Base-by-base conservation (phyloP, 2,329 filamentous ascomycete species). In the Colletotrichum destructivum region DNA sequence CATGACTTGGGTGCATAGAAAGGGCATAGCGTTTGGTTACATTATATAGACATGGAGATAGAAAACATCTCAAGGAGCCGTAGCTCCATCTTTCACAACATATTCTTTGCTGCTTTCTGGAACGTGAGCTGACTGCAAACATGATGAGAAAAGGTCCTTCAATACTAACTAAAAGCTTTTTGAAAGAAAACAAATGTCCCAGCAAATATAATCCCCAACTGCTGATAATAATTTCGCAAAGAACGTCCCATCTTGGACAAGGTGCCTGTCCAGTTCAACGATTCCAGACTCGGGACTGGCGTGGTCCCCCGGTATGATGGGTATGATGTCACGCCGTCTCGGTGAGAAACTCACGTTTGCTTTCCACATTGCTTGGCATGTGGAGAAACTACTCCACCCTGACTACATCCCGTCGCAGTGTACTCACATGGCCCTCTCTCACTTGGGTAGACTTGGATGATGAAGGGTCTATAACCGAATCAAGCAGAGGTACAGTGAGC, bases 1-100 rank as follows among this genome's bases (percentile, higher is more conserved):
- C 60, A 69, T 69, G 65, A 64, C 46, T 60, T 72, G 65, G 46
- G 31, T 64, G 46, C 42, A 69, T 69, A 63, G 18, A 69, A 49
- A 69, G 40, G 44, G 59, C 54, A 64, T 69, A 72, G 69, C 69
- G 69, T 59, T 69, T 60, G 69, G 26, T 64, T 72, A 62, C 57
- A 66, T 60, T 60, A 59, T 69, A 72, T 69, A 72, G 65, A 72
- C 31, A 60, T 64, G 42, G 52, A 62, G 26, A 69, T 55, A 55
- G 65, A 59, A 4, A 64, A 31, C 61, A 60, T 61, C 47, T 64
- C 54, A 21, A 35, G 46, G 49, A 42, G 65, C 60, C 21, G 15
- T 13, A 35, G 65, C 65, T 51, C 42, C 46, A 35, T 3, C 9
- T 35, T 56, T 68, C 21, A 54, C 40, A 8, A 62, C 13, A 21